These are phyloP conservation scores for Citrus sp. DNA, from an alignment of 345 rosid genomes.

Conservation along the genomic window DNA sequence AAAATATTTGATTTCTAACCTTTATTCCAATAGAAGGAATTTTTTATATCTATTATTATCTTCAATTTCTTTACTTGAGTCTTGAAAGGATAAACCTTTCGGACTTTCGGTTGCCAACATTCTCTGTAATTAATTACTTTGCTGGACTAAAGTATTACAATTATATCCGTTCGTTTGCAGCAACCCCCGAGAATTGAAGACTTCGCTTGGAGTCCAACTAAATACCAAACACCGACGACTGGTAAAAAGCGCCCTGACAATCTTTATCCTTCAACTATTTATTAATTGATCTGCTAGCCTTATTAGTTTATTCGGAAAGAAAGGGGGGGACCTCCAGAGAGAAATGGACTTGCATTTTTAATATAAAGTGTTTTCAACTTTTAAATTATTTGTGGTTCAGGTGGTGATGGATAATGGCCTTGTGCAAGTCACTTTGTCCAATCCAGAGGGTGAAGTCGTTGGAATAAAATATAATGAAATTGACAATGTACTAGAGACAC, in stretches of 20 bases:
- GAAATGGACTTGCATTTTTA: not conserved
- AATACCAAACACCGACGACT: not conserved
- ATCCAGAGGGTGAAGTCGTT: slow-evolving; percentile 54
- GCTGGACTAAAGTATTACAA: not conserved
- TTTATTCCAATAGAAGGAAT: not conserved
- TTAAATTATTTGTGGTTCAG: slow-evolving; percentile 27
- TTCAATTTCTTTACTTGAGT: not conserved
- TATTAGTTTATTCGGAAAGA: not conserved
- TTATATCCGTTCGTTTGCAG: not conserved
- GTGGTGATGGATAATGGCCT: slow-evolving; percentile 67
- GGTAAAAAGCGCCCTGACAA: slow-evolving; percentile 7
- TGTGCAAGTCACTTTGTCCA: slow-evolving; percentile 51
- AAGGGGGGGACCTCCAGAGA: too few species aligned
- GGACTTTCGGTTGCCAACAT: not conserved
- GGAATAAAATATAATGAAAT: slow-evolving; percentile 64
- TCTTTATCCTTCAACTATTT: not conserved
- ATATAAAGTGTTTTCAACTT: not conserved
- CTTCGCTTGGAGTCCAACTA: slow-evolving; percentile 16
- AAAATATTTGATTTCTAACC: not conserved
- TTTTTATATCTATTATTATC: not conserved
- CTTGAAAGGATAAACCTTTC: not conserved
- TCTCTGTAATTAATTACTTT: not conserved
- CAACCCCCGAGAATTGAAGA: not conserved
- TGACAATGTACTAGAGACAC: slow-evolving; percentile 48
- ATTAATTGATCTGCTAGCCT: not conserved